A percentile compares a stretch with the other conserved stretches of the same genome.
These are phyloP conservation scores for Xerocomellus intermedius DNA, from an alignment of 768 basidiomycete species.

Conservation along the genomic window DNA sequence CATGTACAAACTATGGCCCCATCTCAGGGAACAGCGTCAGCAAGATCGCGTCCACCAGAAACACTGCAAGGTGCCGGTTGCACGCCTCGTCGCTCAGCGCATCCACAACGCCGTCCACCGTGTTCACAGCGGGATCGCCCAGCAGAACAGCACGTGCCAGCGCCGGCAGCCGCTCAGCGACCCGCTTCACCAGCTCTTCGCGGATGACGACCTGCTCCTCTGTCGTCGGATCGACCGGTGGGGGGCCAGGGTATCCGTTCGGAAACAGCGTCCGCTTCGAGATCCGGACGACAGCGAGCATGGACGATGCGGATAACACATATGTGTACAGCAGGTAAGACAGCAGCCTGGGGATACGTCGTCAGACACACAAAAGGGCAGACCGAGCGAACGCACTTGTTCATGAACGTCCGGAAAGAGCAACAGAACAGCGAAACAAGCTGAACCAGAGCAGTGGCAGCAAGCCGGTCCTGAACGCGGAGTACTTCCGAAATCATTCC, in stretches of 20 bases:
- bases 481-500: conserved; percentile 51
- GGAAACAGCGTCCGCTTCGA: conserved; percentile 81
- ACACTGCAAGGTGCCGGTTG: conserved; percentile 74
- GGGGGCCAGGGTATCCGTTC: conserved; percentile 78
- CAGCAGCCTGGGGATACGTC: conserved; percentile 50
- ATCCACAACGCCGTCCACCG: conserved; percentile 55
- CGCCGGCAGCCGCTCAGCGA: conserved; percentile 41
- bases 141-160: conserved; percentile 28
- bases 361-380: conserved; percentile 8
- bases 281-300: conserved; percentile 52
- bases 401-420: conserved; percentile 53
- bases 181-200: conserved; percentile 35
- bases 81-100: conserved; percentile 62
- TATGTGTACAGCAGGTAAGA: conserved; percentile 61
- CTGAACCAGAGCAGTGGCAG: conserved; percentile 46
- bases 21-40: conserved; percentile 78
- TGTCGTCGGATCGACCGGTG: conserved; percentile 68
- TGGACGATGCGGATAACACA: conserved; percentile 49
- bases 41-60: conserved; percentile 74
- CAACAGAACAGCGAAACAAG: conserved; percentile 45
- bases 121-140: conserved; percentile 48
- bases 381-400: conserved; percentile 43
- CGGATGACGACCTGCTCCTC: conserved; percentile 72
- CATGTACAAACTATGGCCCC: conserved; percentile 26
- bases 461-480: conserved; percentile 45